Evolutionary conservation across 1,139 yeast genomes (phyloP).

Genomic region (Debaryomycetaceae sp.): DNA sequence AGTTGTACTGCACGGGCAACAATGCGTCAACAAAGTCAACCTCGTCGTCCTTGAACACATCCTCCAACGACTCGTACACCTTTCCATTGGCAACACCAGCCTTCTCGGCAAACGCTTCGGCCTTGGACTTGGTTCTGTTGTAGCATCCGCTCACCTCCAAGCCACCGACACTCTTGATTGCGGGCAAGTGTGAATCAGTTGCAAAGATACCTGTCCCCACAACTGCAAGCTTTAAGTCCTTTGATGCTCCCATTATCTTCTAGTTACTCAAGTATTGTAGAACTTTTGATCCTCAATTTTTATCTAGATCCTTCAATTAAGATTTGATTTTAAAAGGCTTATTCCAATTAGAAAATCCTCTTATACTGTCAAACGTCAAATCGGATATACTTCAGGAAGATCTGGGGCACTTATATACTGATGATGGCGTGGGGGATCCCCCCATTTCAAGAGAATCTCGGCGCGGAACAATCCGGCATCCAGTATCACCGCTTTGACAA

Average conservation of each 20-base stretch:
- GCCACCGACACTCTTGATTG: slow-evolving; percentile 43
- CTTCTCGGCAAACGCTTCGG: slow-evolving; percentile 67
- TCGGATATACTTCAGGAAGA: too few relatives aligned
- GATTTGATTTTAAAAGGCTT: too few relatives aligned
- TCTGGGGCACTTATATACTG: too few relatives aligned
- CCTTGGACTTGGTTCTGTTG: slow-evolving; percentile 82
- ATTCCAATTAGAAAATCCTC: too few relatives aligned
- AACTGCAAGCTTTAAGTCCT: slow-evolving; percentile 58
- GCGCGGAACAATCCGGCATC: too few relatives aligned
- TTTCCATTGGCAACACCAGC: slow-evolving; percentile 50
- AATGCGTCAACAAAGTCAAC: slow-evolving; percentile 80
- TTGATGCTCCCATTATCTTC: slow-evolving; percentile 2
- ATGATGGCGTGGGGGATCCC: too few relatives aligned
- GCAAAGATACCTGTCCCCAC: slow-evolving; percentile 95
- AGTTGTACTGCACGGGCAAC: slow-evolving; percentile 79
- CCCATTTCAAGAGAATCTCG: too few relatives aligned
- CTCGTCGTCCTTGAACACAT: slow-evolving; percentile 55
- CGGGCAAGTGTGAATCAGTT: slow-evolving; percentile 75
- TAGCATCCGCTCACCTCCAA: slow-evolving; percentile 53
- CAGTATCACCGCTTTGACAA: too few relatives aligned
- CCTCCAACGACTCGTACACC: slow-evolving; percentile 65
- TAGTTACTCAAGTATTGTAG: neutral
- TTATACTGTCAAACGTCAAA: too few relatives aligned
- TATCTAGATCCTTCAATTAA: neutral
- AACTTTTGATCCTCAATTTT: neutral